Conservation (phyloP, 768 basidiomycete genomes). For the Tricholoma hemisulphureum region DNA sequence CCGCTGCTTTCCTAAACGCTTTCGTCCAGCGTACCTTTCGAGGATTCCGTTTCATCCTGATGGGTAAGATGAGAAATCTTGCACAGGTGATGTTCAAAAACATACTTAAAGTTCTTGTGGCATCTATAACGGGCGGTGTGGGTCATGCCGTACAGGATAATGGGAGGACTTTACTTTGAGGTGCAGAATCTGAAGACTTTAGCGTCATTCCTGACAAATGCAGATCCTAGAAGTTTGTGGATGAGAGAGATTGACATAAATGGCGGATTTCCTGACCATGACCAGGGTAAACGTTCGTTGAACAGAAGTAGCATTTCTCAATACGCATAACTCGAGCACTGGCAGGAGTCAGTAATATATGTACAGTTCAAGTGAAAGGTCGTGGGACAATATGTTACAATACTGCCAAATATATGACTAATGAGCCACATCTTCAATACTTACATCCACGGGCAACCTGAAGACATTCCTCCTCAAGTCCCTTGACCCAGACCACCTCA, state of each 20-base stretch:
- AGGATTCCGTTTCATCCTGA: slow-evolving; percentile 98
- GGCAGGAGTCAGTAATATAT: no score
- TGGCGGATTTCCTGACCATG: slow-evolving; percentile 57
- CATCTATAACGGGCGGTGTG: slow-evolving; percentile 52
- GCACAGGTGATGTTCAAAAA: slow-evolving; percentile 4
- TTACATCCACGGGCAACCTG: slow-evolving; percentile 69
- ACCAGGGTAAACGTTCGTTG: slow-evolving; percentile 93
- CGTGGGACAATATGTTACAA: slow-evolving; percentile 7
- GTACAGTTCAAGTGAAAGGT: no score
- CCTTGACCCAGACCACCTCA: slow-evolving; percentile 71
- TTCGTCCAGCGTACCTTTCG: slow-evolving; percentile 99
- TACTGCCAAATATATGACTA: not conserved
- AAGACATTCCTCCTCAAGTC: slow-evolving; percentile 79
- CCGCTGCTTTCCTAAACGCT: slow-evolving; percentile 96
- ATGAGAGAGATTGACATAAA: not conserved
- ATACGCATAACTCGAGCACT: slow-evolving; percentile 71
- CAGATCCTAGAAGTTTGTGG: slow-evolving; percentile 54
- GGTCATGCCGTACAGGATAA: not conserved
- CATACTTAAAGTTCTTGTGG: slow-evolving; percentile 99
- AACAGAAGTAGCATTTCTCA: slow-evolving; percentile 99
- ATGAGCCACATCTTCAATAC: not conserved
- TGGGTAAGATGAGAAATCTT: slow-evolving; percentile 1
- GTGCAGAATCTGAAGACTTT: slow-evolving; percentile 98
- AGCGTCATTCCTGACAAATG: slow-evolving; percentile 96
- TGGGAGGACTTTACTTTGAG: slow-evolving; percentile 68